Evolutionary conservation across 371 early-diverging fungal genomes (phyloP).

Genomic region (Sporodiniella umbellata): DNA sequence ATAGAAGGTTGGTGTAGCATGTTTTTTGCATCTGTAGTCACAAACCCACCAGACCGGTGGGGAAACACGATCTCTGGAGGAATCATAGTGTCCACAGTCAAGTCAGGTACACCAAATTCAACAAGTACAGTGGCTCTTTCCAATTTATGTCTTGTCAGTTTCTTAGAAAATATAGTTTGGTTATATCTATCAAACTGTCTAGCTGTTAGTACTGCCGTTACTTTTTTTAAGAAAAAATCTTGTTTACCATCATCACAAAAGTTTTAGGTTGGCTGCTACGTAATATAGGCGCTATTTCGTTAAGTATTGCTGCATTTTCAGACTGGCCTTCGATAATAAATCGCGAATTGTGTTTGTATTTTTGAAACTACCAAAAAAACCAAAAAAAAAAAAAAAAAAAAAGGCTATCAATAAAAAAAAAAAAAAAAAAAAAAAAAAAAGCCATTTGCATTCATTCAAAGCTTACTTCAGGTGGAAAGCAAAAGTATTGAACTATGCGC

Average conservation of each 20-base stretch:
- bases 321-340: constrained; percentile 14
- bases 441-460: too few species aligned
- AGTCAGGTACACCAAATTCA: constrained; percentile 19
- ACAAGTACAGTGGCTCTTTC: constrained; percentile 11
- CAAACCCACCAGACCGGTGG: constrained; percentile 16
- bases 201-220: too few species aligned
- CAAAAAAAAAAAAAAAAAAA: background rate
- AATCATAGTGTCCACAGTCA: constrained; percentile 1
- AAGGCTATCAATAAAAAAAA: too few species aligned
- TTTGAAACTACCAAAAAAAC: constrained; percentile 1
- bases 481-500: background rate
- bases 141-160: constrained; percentile 12
- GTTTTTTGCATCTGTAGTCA: constrained; percentile 18
- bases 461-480: constrained; percentile 9
- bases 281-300: background rate
- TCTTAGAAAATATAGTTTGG: background rate
- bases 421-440: too few species aligned
- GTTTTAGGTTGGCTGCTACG: background rate
- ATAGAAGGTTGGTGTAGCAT: constrained; percentile 7
- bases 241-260: constrained; percentile 18
- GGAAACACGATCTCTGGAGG: constrained; percentile 16
- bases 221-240: too few species aligned
- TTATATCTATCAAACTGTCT: constrained; percentile 19
- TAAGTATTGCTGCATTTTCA: background rate
- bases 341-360: background rate